Percentiles rank a stretch among this genome's conserved stretches.
phyloP scores from a whole-genome alignment of 768 basidiomycete genomes.

The Baorangia bicolor region DNA sequence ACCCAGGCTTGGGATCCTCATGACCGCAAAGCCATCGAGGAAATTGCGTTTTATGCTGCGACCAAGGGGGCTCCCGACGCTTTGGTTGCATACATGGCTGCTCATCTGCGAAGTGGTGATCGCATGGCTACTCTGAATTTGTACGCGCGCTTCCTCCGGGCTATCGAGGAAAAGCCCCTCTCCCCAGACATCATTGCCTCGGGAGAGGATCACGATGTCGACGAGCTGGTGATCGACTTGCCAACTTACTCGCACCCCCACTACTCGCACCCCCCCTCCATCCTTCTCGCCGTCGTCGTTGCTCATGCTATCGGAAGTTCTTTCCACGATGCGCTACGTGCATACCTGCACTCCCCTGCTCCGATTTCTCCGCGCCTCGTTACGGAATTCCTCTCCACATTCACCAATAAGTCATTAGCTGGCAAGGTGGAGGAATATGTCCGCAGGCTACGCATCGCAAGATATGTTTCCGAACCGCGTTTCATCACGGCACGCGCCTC shows the following conservation, averaged over 20 bases:
- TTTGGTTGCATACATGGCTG: constrained; percentile 49
- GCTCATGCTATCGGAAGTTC: constrained; percentile 59
- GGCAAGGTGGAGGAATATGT: constrained; percentile 46
- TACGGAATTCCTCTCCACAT: constrained; percentile 39
- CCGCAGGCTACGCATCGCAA: constrained; percentile 49
- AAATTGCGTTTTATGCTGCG: constrained; percentile 53
- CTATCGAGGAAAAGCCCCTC: constrained; percentile 18
- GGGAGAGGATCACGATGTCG: constrained; percentile 21
- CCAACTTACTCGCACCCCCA: constrained; percentile 16
- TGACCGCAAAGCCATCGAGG: constrained; percentile 36
- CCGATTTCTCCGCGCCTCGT: constrained; percentile 37
- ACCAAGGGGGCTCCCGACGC: constrained; percentile 44
- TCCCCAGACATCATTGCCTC: constrained; percentile 11
- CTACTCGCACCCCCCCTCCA: constrained; percentile 23
- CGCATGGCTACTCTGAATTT: constrained; percentile 44
- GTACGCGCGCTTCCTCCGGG: constrained; percentile 39
- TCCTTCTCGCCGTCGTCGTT: constrained; percentile 54
- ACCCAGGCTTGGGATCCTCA: constrained; percentile 26
- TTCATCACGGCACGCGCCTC: constrained; percentile 51
- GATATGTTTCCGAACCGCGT: constrained; percentile 48
- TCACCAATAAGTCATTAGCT: constrained; percentile 38
- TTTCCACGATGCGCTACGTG: constrained; percentile 55
- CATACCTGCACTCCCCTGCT: constrained; percentile 39
- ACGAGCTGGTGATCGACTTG: constrained; percentile 26
- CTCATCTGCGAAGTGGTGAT: constrained; percentile 42